Percentiles rank a stretch among this genome's conserved stretches.
Conservation (phyloP, 768 basidiomycete genomes). For the Strobilomyces dryophilus region DNA sequence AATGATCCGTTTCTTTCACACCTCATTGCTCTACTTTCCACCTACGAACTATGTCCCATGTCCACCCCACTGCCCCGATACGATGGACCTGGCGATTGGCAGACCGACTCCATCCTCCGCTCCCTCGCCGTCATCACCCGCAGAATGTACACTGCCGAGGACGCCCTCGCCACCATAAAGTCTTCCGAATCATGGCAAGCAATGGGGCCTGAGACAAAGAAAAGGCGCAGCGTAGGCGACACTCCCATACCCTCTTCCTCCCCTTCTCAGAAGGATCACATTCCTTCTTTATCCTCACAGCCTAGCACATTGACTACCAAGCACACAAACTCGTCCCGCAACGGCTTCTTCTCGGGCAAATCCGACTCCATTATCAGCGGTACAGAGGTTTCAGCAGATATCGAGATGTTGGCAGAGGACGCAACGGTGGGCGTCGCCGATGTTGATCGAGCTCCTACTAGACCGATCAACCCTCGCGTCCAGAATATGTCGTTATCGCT, state of each 20-base stretch:
- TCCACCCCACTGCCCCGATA: constrained; percentile 51
- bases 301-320: constrained; percentile 22
- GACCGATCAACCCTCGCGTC: constrained; percentile 27
- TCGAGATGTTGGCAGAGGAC: constrained; percentile 28
- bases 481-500: constrained; percentile 49
- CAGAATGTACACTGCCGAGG: constrained; percentile 56
- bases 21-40: constrained; percentile 53
- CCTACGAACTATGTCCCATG: constrained; percentile 53
- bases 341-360: constrained; percentile 22
- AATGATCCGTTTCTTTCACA: constrained; percentile 46
- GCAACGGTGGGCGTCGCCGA: constrained; percentile 24
- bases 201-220: constrained; percentile 41
- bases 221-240: constrained; percentile 39
- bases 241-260: constrained; percentile 30
- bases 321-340: constrained; percentile 7
- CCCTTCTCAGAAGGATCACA: constrained; percentile 26
- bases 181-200: constrained; percentile 32
- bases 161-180: constrained; percentile 38
- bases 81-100: constrained; percentile 53
- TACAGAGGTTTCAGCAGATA: constrained; percentile 17
- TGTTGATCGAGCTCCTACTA: constrained; percentile 20
- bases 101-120: constrained; percentile 54
- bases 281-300: constrained; percentile 19
- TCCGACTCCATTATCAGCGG: constrained; percentile 17
- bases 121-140: constrained; percentile 47